These are phyloP conservation scores for Neofusicoccum laricinum DNA, from an alignment of 2,329 filamentous ascomycete species.

Conservation along the genomic window DNA sequence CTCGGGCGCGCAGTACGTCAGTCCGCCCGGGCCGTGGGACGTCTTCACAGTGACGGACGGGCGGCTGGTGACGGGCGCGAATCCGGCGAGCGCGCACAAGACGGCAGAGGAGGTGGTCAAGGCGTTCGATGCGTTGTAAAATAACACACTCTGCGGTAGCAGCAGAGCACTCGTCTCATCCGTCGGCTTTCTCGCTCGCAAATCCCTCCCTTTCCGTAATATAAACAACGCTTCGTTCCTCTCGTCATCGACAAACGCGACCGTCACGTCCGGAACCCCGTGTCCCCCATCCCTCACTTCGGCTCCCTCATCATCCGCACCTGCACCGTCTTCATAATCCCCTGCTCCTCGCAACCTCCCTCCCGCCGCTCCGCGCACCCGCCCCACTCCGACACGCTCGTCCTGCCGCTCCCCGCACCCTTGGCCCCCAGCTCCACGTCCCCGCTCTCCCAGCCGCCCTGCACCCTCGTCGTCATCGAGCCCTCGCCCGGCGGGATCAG, in stretches of 20 bases:
- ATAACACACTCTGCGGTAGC: no score
- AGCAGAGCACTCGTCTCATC: no score
- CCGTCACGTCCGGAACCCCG: no score
- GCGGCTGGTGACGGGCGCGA: conserved; percentile 35
- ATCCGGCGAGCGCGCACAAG: conserved; percentile 33
- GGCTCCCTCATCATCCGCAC: conserved; percentile 6
- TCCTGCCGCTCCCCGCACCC: neutral
- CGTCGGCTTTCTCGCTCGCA: no score
- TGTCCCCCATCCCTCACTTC: no score
- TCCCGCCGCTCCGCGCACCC: neutral
- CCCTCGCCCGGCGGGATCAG: neutral
- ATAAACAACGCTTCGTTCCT: no score
- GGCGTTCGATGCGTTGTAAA: conserved; percentile 23
- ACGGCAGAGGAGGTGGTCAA: conserved; percentile 32
- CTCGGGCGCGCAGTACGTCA: conserved; percentile 31
- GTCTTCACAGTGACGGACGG: conserved; percentile 33
- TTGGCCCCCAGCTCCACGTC: neutral
- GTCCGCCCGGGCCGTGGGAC: conserved; percentile 27
- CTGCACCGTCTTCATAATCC: conserved; percentile 8
- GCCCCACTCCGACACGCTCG: neutral
- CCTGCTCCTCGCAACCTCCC: neutral
- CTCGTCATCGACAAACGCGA: no score
- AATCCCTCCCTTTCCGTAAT: no score
- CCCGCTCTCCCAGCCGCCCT: neutral
- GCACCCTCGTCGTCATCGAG: neutral